Evolutionary conservation across 2,329 filamentous ascomycete species (phyloP), one percentile per base, ranked within the genome.

Genomic region (Fusarium graminum): DNA sequence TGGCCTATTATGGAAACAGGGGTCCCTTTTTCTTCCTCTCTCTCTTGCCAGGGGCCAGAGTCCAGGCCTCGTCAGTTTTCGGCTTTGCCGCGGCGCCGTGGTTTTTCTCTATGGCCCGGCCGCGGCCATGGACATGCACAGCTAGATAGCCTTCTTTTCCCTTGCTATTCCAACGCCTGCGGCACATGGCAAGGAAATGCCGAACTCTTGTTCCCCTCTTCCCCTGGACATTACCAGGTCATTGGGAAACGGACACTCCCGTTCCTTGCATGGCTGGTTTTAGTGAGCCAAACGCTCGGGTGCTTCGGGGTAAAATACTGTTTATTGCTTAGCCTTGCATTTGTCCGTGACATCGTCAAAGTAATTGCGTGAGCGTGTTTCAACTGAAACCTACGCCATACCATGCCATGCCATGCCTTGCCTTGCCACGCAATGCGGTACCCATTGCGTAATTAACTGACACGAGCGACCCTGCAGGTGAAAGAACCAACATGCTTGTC

Each of bases 241-340:
- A 17, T 52, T 43, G 50, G 54, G 28, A 26, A 39, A 14, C 62
- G 51, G 65, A 52, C 60, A 45, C 55, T 68, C 65, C 65, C 65
- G 65, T 67, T 68, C 55, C 59, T 67, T 68, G 54, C 59, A 53
- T 58, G n/a, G 47, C 41, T 30, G 25, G 32, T 42, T 36, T 57
- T 63, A 63, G 52, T 36, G 41, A 50, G 42, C 60, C 61, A 14
- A 19, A 14, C 26, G 42, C 28, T 30, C 41, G 65, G 65, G 44
- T 38, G 26, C n/a, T 49, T 49, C 13, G 39, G 39, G 6, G 22
- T 14, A 36, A 9, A 8, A 36, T n/a, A 8, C 32, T 36, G 32
- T 2, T 17, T 17, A 36, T 36, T 8, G 7, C 32, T 36, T 36
- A 36, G 16, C 10, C 22, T 6, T 22, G 22, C 22, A 6, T 22